phyloP scores from a whole-genome alignment of 805 yeast genomes.

The Candida gorgasii region DNA sequence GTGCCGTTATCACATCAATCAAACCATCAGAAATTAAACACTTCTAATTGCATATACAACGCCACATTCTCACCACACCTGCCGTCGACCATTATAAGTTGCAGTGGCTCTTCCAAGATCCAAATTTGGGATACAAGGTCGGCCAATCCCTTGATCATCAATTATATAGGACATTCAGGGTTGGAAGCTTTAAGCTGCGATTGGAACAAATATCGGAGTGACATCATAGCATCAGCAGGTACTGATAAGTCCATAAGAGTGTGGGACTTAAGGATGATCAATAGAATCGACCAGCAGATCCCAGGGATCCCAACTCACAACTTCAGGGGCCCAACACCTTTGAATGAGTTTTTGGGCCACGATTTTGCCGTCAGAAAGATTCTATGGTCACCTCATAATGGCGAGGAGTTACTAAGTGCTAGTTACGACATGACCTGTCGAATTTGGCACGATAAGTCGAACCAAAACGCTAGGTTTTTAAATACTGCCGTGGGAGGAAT shows the following conservation, averaged over 20 bases:
- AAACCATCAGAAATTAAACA: constrained; percentile 29
- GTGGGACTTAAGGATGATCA: constrained; percentile 85
- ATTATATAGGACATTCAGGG: constrained; percentile 74
- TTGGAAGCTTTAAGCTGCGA: constrained; percentile 80
- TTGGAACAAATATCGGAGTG: constrained; percentile 85
- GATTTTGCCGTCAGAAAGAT: constrained; percentile 84
- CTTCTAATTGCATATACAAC: constrained; percentile 69
- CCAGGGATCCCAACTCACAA: constrained; percentile 43
- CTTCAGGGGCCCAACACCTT: constrained; percentile 61
- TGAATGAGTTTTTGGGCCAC: constrained; percentile 81
- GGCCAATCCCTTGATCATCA: constrained; percentile 59
- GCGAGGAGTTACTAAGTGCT: constrained; percentile 67
- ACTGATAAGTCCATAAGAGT: constrained; percentile 81
- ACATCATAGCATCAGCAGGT: constrained; percentile 85
- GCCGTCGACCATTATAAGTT: constrained; percentile 65
- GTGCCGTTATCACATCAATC: constrained; percentile 31
- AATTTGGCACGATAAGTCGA: constrained; percentile 78
- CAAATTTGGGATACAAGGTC: constrained; percentile 83
- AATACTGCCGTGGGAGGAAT: constrained; percentile 49
- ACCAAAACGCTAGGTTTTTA: constrained; percentile 52
- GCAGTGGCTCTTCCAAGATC: constrained; percentile 71
- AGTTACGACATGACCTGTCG: constrained; percentile 93
- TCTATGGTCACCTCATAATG: constrained; percentile 86
- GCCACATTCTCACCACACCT: constrained; percentile 85
- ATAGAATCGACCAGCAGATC: constrained; percentile 32